A percentile compares a stretch with the other conserved stretches of the same genome.
Evolutionary conservation across 2,329 filamentous ascomycete species (phyloP).

Genomic region (Dactylellina parvicollis): DNA sequence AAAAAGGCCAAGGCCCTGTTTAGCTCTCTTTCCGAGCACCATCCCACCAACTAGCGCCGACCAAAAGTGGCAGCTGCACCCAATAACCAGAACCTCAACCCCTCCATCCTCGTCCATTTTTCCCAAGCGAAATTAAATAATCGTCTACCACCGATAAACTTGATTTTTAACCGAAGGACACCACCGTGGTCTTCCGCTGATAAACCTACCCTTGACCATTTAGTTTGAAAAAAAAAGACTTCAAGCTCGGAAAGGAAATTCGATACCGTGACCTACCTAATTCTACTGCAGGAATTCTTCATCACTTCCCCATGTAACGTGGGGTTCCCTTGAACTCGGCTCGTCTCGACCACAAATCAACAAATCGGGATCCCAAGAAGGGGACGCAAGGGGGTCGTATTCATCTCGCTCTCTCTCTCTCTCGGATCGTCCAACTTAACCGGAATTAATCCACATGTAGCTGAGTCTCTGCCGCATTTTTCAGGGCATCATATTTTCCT

Average conservation of each 20-base stretch:
- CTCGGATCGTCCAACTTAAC: not conserved
- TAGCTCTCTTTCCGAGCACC: not conserved
- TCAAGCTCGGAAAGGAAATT: constrained; percentile 31
- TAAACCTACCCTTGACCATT: not conserved
- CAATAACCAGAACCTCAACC: constrained; percentile 23
- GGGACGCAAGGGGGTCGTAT: constrained; percentile 20
- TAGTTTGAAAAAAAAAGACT: not conserved
- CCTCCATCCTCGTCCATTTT: constrained; percentile 5
- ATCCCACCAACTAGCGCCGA: not conserved
- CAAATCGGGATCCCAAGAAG: not conserved
- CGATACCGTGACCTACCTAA: constrained; percentile 29
- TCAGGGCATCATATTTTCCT: not conserved
- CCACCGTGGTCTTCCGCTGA: constrained; percentile 6
- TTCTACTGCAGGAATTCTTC: no score
- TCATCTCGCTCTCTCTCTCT: not conserved
- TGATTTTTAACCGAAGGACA: constrained; percentile 46
- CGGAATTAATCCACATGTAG: not conserved
- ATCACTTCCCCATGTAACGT: not conserved
- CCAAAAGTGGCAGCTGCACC: constrained; percentile 8
- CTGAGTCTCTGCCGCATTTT: constrained; percentile 9
- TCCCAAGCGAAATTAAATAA: constrained; percentile 46
- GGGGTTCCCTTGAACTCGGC: constrained; percentile 4
- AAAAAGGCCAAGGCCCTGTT: constrained; percentile 11
- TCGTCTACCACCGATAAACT: constrained; percentile 34
- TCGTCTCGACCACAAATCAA: constrained; percentile 12